Evolutionary conservation across 768 basidiomycete species (phyloP).

Genomic region (Trametes maxima): DNA sequence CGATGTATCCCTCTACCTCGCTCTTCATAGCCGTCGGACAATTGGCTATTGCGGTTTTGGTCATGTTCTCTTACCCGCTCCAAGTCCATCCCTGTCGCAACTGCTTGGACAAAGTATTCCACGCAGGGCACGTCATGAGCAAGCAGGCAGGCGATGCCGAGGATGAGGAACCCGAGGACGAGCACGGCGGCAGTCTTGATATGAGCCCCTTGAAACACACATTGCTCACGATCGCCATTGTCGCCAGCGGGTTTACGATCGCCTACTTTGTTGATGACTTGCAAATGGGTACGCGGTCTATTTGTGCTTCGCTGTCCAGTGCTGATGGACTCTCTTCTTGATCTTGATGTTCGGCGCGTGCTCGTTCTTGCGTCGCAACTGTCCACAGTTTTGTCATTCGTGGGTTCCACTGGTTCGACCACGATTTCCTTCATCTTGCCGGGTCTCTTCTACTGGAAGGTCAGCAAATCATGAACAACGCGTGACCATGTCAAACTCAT

Average conservation of each 20-base stretch:
- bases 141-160: slow-evolving; percentile 39
- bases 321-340: slow-evolving; percentile 3
- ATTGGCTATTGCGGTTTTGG: slow-evolving; percentile 87
- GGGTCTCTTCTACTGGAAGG: slow-evolving; percentile 93
- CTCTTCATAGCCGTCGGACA: slow-evolving; percentile 93
- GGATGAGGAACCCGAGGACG: slow-evolving; percentile 50
- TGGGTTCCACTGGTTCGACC: slow-evolving; percentile 95
- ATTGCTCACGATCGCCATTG: slow-evolving; percentile 66
- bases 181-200: slow-evolving; percentile 58
- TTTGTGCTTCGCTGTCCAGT: background rate
- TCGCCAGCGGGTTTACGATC: slow-evolving; percentile 65
- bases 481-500: slow-evolving; percentile 6
- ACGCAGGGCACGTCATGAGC: slow-evolving; percentile 39
- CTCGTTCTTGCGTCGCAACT: too few relatives aligned
- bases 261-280: slow-evolving; percentile 82
- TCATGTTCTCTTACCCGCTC: slow-evolving; percentile 91
- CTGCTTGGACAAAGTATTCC: slow-evolving; percentile 89
- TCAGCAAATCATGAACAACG: slow-evolving; percentile 31
- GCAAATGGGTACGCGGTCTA: slow-evolving; percentile 59
- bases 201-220: slow-evolving; percentile 72
- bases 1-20: slow-evolving; percentile 91
- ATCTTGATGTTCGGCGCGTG: slow-evolving; percentile 8
- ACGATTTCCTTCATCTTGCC: slow-evolving; percentile 97
- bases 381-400: slow-evolving; percentile 83
- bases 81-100: slow-evolving; percentile 94